Evolutionary conservation across 106 monocot genomes (phyloP).

Genomic region (Dactylorhiza incarnata): DNA sequence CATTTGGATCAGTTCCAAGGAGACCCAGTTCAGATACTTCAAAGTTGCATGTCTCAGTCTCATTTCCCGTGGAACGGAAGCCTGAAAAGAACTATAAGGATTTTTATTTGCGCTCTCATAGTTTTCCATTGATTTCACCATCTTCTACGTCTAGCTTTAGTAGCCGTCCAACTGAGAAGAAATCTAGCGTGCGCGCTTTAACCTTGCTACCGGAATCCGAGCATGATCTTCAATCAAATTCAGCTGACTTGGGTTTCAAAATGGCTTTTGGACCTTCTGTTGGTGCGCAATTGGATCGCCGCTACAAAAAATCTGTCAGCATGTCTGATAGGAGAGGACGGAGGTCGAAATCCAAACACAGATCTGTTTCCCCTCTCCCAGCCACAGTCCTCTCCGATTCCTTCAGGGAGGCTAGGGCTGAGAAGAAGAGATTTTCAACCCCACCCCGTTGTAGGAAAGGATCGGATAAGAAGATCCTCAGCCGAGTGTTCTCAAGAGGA

Average conservation of each 20-base stretch:
- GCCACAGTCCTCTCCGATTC: slow-evolving; percentile 25
- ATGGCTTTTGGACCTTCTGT: slow-evolving; percentile 5
- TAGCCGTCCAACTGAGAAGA: neutral
- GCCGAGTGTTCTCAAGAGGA: slow-evolving; percentile 23
- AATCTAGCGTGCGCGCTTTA: neutral
- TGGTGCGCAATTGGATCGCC: slow-evolving; percentile 1
- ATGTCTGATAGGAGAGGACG: neutral
- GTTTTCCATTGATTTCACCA: slow-evolving; percentile 6
- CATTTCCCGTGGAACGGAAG: slow-evolving; percentile 8
- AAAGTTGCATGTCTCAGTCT: slow-evolving; percentile 16
- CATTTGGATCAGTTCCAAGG: too few species aligned
- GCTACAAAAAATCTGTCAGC: slow-evolving; percentile 5
- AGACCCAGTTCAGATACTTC: neutral
- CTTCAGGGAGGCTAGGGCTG: slow-evolving; percentile 48
- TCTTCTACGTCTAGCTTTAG: neutral
- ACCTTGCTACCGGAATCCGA: neutral
- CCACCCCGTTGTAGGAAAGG: slow-evolving; percentile 42
- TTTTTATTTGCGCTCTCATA: slow-evolving; percentile 4
- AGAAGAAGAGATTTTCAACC: slow-evolving; percentile 38
- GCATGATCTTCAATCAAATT: neutral
- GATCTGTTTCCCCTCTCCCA: slow-evolving; percentile 49
- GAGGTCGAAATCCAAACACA: slow-evolving; percentile 20
- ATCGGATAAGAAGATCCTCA: slow-evolving; percentile 25
- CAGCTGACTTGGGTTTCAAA: neutral
- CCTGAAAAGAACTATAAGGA: neutral